Conservation (phyloP, 306 rosid species). For the Cercis canadensis region DNA sequence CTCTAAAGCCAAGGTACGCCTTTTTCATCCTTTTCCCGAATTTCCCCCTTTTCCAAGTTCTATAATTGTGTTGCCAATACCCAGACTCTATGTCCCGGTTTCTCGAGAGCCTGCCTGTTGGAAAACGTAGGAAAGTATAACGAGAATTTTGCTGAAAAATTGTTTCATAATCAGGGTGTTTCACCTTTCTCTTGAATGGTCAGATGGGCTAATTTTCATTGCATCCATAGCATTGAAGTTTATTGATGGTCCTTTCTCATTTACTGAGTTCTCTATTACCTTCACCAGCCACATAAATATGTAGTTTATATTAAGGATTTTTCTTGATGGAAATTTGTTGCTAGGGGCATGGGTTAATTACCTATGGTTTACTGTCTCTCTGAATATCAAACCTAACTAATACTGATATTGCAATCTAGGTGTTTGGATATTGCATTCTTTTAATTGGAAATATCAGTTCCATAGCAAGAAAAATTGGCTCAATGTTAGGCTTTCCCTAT, state of each 20-base stretch:
- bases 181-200: background rate
- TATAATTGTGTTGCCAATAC: background rate
- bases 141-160: background rate
- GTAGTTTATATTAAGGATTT: background rate
- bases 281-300: background rate
- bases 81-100: background rate
- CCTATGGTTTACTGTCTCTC: background rate
- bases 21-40: background rate
- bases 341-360: too few species aligned
- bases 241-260: background rate
- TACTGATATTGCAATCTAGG: background rate
- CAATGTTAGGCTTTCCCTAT: too few species aligned
- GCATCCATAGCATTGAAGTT: background rate
- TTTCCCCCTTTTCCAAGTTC: background rate
- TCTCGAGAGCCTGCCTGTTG: background rate
- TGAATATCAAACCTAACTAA: background rate
- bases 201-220: background rate
- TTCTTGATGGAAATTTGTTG: too few species aligned
- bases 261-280: background rate
- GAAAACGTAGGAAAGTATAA: background rate
- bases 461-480: too few species aligned
- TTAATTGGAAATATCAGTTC: too few species aligned
- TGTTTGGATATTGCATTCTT: too few species aligned
- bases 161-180: background rate
- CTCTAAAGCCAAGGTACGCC: slow-evolving; percentile 75